Percentiles rank a stretch among this genome's conserved stretches.
These are phyloP conservation scores for Cruciata laevipes DNA, from an alignment of 257 asterid genomes.

Conservation along the genomic window DNA sequence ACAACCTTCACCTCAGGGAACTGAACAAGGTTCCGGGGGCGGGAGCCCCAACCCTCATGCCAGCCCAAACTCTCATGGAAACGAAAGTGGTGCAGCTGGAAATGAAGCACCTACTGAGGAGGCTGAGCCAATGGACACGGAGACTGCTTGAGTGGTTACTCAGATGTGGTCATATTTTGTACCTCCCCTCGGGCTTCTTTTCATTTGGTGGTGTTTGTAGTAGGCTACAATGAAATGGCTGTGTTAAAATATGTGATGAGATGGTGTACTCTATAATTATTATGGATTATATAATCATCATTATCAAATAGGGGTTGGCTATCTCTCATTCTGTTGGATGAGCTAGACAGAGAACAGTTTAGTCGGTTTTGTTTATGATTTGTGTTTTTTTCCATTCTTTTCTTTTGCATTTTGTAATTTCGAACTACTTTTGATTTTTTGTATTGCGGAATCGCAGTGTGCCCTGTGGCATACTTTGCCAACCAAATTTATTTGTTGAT, in stretches of 20 bases:
- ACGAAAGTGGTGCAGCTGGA: slow-evolving; percentile 23
- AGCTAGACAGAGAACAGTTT: not conserved
- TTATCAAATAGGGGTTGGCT: not conserved
- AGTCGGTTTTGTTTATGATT: not conserved
- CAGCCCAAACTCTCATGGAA: slow-evolving; percentile 17
- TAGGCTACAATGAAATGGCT: not conserved
- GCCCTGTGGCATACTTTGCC: not conserved
- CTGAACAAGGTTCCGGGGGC: slow-evolving; percentile 35
- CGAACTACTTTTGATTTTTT: not conserved
- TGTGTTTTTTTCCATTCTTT: not conserved
- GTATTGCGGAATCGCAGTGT: not conserved
- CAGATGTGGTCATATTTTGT: not conserved
- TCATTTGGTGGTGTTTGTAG: not conserved
- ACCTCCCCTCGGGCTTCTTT: not conserved
- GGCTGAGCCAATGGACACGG: slow-evolving; percentile 67
- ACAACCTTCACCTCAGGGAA: slow-evolving; percentile 48
- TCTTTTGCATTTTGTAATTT: not conserved
- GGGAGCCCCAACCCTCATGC: slow-evolving; percentile 26
- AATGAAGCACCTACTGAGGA: slow-evolving; percentile 32
- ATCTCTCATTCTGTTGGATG: not conserved
- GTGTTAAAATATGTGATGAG: not conserved
- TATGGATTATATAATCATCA: not conserved
- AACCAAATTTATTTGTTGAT: no score
- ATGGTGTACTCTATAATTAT: not conserved
- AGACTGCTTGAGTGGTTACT: slow-evolving; percentile 17